phyloP scores from a whole-genome alignment of 345 rosid species.

The Gossypium herbaceum region DNA sequence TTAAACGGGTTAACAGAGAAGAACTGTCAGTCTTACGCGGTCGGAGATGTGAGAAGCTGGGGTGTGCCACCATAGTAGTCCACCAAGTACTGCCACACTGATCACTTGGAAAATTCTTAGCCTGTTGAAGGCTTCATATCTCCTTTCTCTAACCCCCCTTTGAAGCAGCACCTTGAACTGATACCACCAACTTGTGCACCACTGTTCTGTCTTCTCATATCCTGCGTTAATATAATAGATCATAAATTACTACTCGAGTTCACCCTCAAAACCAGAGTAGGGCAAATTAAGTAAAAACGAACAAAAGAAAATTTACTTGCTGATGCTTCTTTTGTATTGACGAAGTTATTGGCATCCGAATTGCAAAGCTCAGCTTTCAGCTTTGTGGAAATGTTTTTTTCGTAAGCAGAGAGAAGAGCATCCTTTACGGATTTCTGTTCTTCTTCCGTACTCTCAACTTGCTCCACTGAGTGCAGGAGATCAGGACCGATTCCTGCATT shows the following conservation, averaged over 20 bases:
- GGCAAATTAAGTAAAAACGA: background rate
- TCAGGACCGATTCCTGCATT: constrained; percentile 72
- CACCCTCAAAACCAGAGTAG: background rate
- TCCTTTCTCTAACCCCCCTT: constrained; percentile 81
- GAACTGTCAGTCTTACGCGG: constrained; percentile 46
- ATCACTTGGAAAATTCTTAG: constrained; percentile 95
- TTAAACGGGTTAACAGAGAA: background rate
- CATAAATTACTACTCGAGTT: background rate
- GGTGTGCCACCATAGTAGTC: constrained; percentile 95
- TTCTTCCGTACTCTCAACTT: constrained; percentile 61
- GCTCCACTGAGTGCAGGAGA: constrained; percentile 37
- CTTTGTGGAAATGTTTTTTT: constrained; percentile 71
- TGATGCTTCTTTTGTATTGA: constrained; percentile 39
- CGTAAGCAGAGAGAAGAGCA: constrained; percentile 67
- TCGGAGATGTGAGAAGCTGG: constrained; percentile 87
- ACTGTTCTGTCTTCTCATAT: constrained; percentile 59
- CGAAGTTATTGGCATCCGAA: constrained; percentile 42
- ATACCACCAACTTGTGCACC: constrained; percentile 98
- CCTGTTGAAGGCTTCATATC: constrained; percentile 84
- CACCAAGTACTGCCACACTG: constrained; percentile 90
- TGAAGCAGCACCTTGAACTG: constrained; percentile 90
- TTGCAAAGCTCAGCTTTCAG: constrained; percentile 72
- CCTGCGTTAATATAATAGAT: constrained; percentile 29
- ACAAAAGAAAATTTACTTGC: constrained; percentile 34
- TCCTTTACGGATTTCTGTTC: constrained; percentile 77